These are phyloP conservation scores for Globisporangium alternatum DNA, from an alignment of 352 stramenopile species.

Conservation along the genomic window DNA sequence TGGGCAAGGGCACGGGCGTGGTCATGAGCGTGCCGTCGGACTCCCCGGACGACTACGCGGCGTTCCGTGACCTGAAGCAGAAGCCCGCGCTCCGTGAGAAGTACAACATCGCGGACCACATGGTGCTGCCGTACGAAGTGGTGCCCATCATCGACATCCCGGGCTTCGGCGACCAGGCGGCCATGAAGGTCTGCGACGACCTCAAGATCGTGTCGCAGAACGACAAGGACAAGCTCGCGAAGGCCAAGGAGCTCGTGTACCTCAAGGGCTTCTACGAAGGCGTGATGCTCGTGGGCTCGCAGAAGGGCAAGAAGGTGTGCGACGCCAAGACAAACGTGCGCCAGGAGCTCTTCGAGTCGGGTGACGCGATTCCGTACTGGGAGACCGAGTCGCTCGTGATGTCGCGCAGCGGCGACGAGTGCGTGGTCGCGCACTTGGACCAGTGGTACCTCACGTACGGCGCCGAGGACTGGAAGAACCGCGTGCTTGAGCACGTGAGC, in stretches of 20 bases:
- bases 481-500: constrained; percentile 94
- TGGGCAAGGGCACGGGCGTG: constrained; percentile 99
- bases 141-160: constrained; percentile 99
- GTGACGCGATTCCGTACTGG: constrained; percentile 97
- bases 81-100: constrained; percentile 98
- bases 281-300: constrained; percentile 96
- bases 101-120: constrained; percentile 97
- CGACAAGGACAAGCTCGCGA: constrained; percentile 98
- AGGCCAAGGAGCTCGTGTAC: constrained; percentile 98
- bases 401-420: constrained; percentile 97
- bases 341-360: constrained; percentile 94
- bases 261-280: constrained; percentile 99
- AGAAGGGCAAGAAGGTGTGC: constrained; percentile 96
- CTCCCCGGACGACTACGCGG: constrained; percentile 98
- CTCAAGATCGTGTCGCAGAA: constrained; percentile 98
- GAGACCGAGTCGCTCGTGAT: constrained; percentile 98
- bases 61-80: constrained; percentile 98
- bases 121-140: constrained; percentile 98
- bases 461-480: constrained; percentile 97
- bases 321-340: constrained; percentile 97
- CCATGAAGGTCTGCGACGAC: constrained; percentile 96
- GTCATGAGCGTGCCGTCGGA: constrained; percentile 99
- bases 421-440: constrained; percentile 98
- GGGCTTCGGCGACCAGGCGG: constrained; percentile 95
- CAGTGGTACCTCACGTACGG: constrained; percentile 99